Percentiles rank a stretch among this genome's conserved stretches.
Conservation (phyloP, 1,284 basidiomycete genomes). For the Naganishia sp. region DNA sequence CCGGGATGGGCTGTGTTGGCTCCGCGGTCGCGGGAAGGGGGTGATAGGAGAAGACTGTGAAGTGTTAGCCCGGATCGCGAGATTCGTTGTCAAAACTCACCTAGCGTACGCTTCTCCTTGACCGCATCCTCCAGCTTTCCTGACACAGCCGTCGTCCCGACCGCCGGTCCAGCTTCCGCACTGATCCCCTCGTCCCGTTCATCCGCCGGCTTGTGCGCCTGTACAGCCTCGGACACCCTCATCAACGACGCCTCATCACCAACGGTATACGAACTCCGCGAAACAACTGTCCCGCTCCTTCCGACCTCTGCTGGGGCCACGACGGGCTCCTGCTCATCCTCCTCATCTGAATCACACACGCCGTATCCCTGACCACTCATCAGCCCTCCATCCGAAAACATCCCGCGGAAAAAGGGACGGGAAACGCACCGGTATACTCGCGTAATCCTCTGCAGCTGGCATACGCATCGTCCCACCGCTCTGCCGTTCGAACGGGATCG, state of each 20-base stretch:
- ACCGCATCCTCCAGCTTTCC: background rate
- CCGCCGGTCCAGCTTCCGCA: background rate
- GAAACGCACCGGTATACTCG: constrained; percentile 4
- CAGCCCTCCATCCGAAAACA: too few species aligned
- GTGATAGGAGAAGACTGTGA: constrained; percentile 17
- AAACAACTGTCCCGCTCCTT: background rate
- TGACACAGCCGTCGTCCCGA: background rate
- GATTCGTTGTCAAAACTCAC: background rate
- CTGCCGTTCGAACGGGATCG: constrained; percentile 3
- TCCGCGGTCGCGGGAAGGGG: background rate
- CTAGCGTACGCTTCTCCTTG: constrained; percentile 4
- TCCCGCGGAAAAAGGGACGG: too few species aligned
- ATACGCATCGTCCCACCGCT: background rate
- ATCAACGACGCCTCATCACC: constrained; percentile 13
- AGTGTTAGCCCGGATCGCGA: background rate
- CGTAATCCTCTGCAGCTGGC: constrained; percentile 14
- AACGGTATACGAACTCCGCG: background rate
- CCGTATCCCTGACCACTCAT: background rate
- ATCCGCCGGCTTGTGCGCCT: background rate
- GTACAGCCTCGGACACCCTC: background rate
- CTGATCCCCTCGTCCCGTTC: background rate
- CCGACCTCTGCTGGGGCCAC: background rate
- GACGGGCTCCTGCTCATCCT: background rate
- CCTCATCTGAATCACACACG: constrained; percentile 1
- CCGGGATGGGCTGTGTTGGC: background rate